phyloP scores from a whole-genome alignment of 352 stramenopile species.

The Discostella stelligera region DNA sequence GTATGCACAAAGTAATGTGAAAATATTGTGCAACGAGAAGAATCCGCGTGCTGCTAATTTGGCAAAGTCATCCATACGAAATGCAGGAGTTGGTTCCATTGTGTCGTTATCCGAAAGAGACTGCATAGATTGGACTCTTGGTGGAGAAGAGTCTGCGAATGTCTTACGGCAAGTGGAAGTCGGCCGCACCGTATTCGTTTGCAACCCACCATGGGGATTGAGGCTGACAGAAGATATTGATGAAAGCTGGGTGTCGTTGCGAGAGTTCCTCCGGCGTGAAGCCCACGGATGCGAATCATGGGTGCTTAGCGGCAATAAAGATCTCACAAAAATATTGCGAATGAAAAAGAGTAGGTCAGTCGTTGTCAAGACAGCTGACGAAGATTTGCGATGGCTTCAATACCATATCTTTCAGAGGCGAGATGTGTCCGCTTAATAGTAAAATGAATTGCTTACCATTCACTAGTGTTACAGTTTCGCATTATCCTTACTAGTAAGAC shows the following conservation, averaged over 20 bases:
- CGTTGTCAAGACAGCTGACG: constrained; percentile 61
- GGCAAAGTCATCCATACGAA: constrained; percentile 38
- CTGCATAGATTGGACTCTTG: constrained; percentile 49
- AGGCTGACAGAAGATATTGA: constrained; percentile 70
- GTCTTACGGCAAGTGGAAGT: background rate
- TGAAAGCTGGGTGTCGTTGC: constrained; percentile 67
- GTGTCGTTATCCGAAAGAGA: constrained; percentile 46
- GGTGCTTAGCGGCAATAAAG: constrained; percentile 72
- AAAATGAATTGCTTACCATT: background rate
- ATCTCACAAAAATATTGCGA: constrained; percentile 64
- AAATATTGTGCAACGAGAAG: constrained; percentile 57
- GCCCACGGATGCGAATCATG: constrained; percentile 56
- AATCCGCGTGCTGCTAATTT: constrained; percentile 40
- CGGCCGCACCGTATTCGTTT: constrained; percentile 60
- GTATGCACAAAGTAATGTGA: constrained; percentile 27
- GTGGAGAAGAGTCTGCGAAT: constrained; percentile 6
- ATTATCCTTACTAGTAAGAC: constrained; percentile 28
- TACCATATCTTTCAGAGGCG: constrained; percentile 64
- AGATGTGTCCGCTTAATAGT: constrained; percentile 10
- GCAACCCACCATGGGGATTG: constrained; percentile 77
- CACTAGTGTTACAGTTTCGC: constrained; percentile 24
- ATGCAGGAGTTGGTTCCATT: constrained; percentile 32
- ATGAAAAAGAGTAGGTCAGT: constrained; percentile 65
- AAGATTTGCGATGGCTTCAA: constrained; percentile 76
- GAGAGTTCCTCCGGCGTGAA: constrained; percentile 60